These are phyloP conservation scores for Microdochium bolleyi DNA, from an alignment of 2,329 filamentous ascomycete species.

Conservation along the genomic window DNA sequence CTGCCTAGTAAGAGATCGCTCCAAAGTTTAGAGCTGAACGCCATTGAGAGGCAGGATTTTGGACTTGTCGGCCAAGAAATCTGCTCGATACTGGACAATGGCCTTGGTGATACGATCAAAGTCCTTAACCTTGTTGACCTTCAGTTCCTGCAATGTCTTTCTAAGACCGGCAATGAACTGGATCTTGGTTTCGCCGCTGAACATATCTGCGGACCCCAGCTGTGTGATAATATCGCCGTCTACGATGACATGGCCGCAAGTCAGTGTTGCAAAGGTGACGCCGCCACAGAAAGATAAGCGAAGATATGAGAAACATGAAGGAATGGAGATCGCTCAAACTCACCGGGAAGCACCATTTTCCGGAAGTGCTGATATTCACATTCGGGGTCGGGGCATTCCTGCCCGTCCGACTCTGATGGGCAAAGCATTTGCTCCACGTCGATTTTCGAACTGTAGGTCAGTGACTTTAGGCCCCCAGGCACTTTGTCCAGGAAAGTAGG, in stretches of 20 bases:
- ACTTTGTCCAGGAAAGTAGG: slow-evolving; percentile 64
- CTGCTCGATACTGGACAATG: slow-evolving; percentile 59
- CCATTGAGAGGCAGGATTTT: slow-evolving; percentile 53
- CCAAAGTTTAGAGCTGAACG: slow-evolving; percentile 19
- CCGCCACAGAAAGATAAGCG: slow-evolving; percentile 23
- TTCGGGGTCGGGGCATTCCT: slow-evolving; percentile 56
- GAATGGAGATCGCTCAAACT: slow-evolving; percentile 30
- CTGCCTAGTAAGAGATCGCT: not conserved
- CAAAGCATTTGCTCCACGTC: slow-evolving; percentile 69
- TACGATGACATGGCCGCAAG: slow-evolving; percentile 32
- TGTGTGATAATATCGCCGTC: slow-evolving; percentile 68
- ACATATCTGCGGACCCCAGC: slow-evolving; percentile 59
- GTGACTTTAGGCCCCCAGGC: slow-evolving; percentile 70
- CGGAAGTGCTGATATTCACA: slow-evolving; percentile 79
- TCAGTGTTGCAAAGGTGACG: slow-evolving; percentile 39
- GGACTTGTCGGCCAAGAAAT: slow-evolving; percentile 55
- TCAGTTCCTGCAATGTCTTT: slow-evolving; percentile 51
- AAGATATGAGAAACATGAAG: not conserved
- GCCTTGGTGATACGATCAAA: slow-evolving; percentile 59
- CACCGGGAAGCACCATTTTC: slow-evolving; percentile 65
- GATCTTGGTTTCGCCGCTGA: slow-evolving; percentile 50
- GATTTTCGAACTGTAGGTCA: slow-evolving; percentile 92
- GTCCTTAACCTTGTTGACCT: slow-evolving; percentile 52
- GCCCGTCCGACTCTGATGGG: slow-evolving; percentile 62
- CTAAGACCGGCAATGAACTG: slow-evolving; percentile 57